Evolutionary conservation across 2,329 filamentous ascomycete genomes (phyloP).

Genomic region (Trichophyton verrucosum): DNA sequence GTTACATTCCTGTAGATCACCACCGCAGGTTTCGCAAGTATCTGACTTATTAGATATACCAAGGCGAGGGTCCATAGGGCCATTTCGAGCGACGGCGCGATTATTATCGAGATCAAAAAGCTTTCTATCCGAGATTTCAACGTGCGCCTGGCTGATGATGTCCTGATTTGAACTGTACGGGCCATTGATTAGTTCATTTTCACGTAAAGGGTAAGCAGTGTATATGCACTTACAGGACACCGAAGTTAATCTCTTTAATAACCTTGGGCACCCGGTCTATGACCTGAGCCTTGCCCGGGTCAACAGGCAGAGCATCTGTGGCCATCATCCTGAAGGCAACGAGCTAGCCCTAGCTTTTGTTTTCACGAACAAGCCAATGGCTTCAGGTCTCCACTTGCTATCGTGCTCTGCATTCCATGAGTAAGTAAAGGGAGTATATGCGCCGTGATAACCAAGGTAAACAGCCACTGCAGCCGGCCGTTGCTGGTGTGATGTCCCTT

Average conservation of each 20-base stretch:
- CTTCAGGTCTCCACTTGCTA: not conserved
- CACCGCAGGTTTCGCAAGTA: constrained; percentile 69
- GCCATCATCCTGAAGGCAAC: constrained; percentile 23
- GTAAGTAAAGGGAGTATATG: not conserved
- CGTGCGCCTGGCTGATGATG: constrained; percentile 86
- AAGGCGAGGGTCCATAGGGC: constrained; percentile 76
- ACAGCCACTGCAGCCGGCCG: too few relatives aligned
- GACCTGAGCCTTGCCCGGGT: constrained; percentile 67
- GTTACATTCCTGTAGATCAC: constrained; percentile 70
- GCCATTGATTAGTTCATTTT: constrained; percentile 3
- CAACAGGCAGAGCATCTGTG: constrained; percentile 35
- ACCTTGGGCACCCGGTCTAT: constrained; percentile 79
- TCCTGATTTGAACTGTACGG: constrained; percentile 66
- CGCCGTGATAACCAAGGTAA: not conserved
- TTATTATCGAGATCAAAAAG: constrained; percentile 81
- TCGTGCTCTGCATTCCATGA: not conserved
- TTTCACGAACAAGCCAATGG: not conserved
- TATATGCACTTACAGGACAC: constrained; percentile 51
- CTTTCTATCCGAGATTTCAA: constrained; percentile 87
- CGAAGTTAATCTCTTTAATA: constrained; percentile 88
- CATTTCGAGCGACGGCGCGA: constrained; percentile 64
- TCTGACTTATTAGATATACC: constrained; percentile 77
- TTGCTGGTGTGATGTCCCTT: too few relatives aligned
- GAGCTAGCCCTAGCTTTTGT: not conserved
- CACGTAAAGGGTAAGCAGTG: constrained; percentile 30